Evolutionary conservation across 805 yeast species (phyloP), one percentile per base, ranked within the genome.

Genomic region (Trichomonascus vanleenenianus): DNA sequence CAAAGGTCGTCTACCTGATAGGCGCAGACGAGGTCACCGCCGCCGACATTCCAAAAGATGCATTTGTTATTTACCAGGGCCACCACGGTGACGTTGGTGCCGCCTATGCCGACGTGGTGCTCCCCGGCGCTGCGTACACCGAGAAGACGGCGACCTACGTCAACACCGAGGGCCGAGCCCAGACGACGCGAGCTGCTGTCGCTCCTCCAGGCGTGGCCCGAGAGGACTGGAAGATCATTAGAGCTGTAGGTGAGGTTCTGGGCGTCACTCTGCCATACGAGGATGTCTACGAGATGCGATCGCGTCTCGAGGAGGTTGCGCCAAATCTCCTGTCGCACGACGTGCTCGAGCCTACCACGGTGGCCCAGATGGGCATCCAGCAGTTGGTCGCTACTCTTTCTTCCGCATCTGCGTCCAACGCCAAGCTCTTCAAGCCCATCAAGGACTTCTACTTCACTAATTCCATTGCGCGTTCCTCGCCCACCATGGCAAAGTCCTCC

Each of bases 71-170:
- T 44, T 85, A 85, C 68, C 87, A 85, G 68, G 95, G 95, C 46
- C 95, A 86, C 66, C 95, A 85, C 66, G 95, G 95, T 68, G 95
- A 85, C 57, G 65, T 75, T 18, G 95, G 95, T 55, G 95, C 95
- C 25, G 80, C 91, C 7, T 75, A 78, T 56, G 95, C 95, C 39
- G 95, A 85, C 64, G 94, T 85, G 39, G 76, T 85, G 49, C 74
- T 85, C 54, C 95, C 95, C 39, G 89, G 89, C 40, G 75, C 89
- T 31, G 95, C 95, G 34, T 86, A 82, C 74, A 86, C 95, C 34
- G 95, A 85, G 65, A 86, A 85, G 67, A 70, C 79, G 22, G 88
- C 85, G 47, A 86, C 93, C 3, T 85, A 77, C 64, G 89, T 85
- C 53, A 85, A 85, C 69, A 86, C 95, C 33, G 95, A 86, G 69